phyloP scores from a whole-genome alignment of 805 yeast species.

The Myxozyma nipponensis region DNA sequence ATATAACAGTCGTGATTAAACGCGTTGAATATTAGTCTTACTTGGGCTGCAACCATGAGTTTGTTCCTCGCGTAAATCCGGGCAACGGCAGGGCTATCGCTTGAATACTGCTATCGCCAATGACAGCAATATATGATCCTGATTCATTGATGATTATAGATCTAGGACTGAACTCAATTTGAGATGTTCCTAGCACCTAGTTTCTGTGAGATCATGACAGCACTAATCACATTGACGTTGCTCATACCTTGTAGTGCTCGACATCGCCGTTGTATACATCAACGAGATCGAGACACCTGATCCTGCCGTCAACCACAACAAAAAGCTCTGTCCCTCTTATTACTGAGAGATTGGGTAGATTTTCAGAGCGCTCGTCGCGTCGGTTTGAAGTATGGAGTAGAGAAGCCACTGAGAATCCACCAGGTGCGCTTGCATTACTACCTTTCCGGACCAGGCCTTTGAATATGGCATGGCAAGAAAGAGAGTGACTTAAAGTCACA shows the following conservation, averaged over 20 bases:
- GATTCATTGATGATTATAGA: conserved; percentile 18
- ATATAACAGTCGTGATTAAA: not conserved
- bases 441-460: no score
- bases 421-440: no score
- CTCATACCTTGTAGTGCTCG: conserved; percentile 19
- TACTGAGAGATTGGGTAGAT: conserved; percentile 7
- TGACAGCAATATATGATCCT: conserved; percentile 24
- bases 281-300: conserved; percentile 9
- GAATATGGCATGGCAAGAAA: no score
- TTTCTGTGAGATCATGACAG: not conserved
- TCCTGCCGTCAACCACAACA: conserved; percentile 11
- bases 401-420: no score
- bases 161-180: conserved; percentile 16
- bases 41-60: conserved; percentile 9
- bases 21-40: not conserved
- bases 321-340: conserved; percentile 23
- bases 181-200: conserved; percentile 15
- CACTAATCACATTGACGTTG: not conserved
- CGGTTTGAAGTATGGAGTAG: no score
- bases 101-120: conserved; percentile 19
- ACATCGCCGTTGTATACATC: not conserved
- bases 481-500: no score
- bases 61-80: conserved; percentile 14
- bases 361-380: no score
- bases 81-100: conserved; percentile 17